These are phyloP conservation scores for Aspergillus cristatus DNA, from an alignment of 495 filamentous ascomycete genomes.

Conservation along the genomic window DNA sequence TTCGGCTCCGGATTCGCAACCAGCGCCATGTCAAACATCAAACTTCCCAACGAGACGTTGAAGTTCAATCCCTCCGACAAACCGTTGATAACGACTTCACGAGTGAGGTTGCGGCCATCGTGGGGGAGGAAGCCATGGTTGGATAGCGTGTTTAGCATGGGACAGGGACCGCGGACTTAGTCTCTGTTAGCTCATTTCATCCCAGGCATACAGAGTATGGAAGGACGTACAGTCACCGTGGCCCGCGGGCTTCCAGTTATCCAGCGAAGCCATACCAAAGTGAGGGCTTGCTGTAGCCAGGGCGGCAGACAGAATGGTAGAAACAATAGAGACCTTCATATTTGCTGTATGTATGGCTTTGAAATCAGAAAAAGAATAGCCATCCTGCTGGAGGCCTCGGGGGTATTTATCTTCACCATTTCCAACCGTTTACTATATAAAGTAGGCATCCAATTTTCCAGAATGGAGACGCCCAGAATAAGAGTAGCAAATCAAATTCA, in stretches of 20 bases:
- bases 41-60: constrained; percentile 16
- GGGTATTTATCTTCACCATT: no score
- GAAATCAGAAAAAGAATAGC: no score
- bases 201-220: no score
- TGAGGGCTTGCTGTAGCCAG: constrained; percentile 1
- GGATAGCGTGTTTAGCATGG: constrained; percentile 47
- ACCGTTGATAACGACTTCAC: constrained; percentile 15
- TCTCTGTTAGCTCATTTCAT: constrained; percentile 4
- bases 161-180: constrained; percentile 28
- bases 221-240: constrained; percentile 3
- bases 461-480: no score
- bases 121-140: constrained; percentile 50
- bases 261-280: neutral
- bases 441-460: no score
- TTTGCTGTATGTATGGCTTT: neutral
- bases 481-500: no score
- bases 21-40: constrained; percentile 34
- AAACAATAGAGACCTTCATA: constrained; percentile 5
- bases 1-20: constrained; percentile 40
- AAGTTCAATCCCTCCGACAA: constrained; percentile 37
- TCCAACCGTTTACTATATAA: no score
- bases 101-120: constrained; percentile 29
- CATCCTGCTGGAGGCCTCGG: no score
- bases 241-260: constrained; percentile 4
- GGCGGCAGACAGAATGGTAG: neutral